phyloP scores from a whole-genome alignment of 2,329 filamentous ascomycete genomes.

The Cadophora gregata region DNA sequence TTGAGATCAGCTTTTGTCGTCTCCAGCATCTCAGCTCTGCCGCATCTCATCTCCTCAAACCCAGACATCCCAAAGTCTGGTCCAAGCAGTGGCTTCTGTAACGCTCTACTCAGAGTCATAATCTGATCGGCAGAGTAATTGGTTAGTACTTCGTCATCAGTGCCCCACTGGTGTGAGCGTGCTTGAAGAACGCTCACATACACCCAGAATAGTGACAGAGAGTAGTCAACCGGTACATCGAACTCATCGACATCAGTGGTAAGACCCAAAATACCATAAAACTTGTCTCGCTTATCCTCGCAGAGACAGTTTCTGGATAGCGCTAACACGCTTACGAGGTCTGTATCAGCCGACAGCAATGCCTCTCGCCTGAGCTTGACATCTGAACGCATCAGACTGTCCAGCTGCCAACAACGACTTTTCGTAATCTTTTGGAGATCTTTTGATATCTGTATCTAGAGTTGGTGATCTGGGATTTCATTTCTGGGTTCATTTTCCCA shows the following conservation, averaged over 20 bases:
- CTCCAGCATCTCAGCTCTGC: background rate
- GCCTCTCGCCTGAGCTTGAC: background rate
- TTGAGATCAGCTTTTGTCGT: background rate
- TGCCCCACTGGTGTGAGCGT: too few relatives aligned
- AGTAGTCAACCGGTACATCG: background rate
- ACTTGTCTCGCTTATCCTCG: background rate
- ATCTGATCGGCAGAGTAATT: too few relatives aligned
- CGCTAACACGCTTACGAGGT: background rate
- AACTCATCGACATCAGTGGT: background rate
- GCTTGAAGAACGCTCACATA: background rate
- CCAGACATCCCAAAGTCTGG: background rate
- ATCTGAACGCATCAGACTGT: too few relatives aligned
- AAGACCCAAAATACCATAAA: background rate
- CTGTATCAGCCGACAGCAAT: background rate
- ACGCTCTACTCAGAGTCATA: background rate
- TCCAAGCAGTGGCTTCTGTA: background rate
- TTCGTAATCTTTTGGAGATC: too few relatives aligned
- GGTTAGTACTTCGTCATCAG: too few relatives aligned
- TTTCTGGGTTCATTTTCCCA: too few relatives aligned
- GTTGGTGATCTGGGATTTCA: too few relatives aligned
- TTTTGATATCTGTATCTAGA: too few relatives aligned
- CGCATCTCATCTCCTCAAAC: background rate
- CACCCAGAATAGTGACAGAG: background rate
- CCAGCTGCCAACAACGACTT: too few relatives aligned
- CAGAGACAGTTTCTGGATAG: background rate